Conservation (phyloP, 2,329 filamentous ascomycete species). For the Amauroascus niger region DNA sequence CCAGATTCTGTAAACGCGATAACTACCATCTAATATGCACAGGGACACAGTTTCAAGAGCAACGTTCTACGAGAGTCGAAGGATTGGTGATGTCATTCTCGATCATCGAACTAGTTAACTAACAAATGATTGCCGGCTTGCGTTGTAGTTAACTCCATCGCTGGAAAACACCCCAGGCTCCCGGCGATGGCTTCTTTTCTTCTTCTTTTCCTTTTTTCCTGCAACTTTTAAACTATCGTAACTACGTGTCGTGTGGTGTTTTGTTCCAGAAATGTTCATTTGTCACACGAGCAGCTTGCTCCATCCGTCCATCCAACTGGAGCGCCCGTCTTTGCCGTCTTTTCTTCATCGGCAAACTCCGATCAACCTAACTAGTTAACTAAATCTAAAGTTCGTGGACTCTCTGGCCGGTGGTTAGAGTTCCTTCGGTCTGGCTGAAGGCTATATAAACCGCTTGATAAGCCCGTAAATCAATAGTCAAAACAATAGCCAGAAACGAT, state of each 20-base stretch:
- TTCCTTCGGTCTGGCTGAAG: not conserved
- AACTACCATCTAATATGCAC: not conserved
- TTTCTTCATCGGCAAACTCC: not conserved
- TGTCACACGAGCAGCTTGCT: not conserved
- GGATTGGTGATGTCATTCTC: not conserved
- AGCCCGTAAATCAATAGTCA: not conserved
- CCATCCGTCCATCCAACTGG: no score
- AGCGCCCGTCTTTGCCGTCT: no score
- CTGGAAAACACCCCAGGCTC: no score
- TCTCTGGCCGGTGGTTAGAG: not conserved
- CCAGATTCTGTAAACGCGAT: no score
- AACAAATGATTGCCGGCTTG: not conserved
- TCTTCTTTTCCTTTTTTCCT: no score
- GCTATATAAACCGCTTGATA: not conserved
- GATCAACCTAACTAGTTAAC: not conserved
- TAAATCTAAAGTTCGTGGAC: not conserved
- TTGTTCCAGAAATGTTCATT: not conserved
- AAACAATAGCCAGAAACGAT: not conserved
- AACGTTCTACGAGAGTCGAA: no score
- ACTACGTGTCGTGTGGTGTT: not conserved
- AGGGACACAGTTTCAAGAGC: no score
- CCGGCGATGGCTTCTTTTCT: no score
- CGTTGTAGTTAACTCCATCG: not conserved
- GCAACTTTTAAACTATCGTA: no score
- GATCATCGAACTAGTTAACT: not conserved